These are phyloP conservation scores for Alternaria angustiovoidea DNA, from an alignment of 2,329 filamentous ascomycete species.

Conservation along the genomic window DNA sequence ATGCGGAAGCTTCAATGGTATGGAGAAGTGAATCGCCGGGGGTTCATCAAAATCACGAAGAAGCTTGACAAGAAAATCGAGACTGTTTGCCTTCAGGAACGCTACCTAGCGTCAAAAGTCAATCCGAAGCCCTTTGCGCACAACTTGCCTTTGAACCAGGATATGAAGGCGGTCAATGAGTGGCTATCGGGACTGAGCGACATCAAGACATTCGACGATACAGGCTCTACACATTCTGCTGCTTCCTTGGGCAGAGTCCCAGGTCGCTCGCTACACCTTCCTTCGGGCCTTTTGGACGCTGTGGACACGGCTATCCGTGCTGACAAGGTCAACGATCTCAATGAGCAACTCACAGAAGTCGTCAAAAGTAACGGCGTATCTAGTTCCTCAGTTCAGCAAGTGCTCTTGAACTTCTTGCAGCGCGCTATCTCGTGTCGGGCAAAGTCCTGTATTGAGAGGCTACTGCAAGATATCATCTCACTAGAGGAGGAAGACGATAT, in stretches of 20 bases:
- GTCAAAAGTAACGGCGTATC: constrained; percentile 59
- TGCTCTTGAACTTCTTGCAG: constrained; percentile 84
- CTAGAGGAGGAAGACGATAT: constrained; percentile 91
- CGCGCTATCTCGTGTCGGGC: constrained; percentile 76
- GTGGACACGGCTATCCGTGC: constrained; percentile 76
- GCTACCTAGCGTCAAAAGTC: constrained; percentile 90
- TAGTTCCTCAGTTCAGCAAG: constrained; percentile 65
- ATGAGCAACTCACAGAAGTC: constrained; percentile 65
- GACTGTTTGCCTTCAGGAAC: constrained; percentile 76
- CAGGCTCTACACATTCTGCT: constrained; percentile 72
- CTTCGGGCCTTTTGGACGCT: constrained; percentile 72
- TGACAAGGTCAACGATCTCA: constrained; percentile 68
- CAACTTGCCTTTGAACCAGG: constrained; percentile 66
- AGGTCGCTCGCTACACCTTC: constrained; percentile 76
- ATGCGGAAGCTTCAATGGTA: constrained; percentile 96
- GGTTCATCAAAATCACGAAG: constrained; percentile 98
- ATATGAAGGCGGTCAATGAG: constrained; percentile 79
- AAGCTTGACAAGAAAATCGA: constrained; percentile 96
- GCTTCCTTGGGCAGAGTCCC: constrained; percentile 79
- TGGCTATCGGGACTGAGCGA: constrained; percentile 88
- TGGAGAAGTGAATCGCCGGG: constrained; percentile 92
- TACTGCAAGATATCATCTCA: constrained; percentile 73
- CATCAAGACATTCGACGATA: constrained; percentile 77
- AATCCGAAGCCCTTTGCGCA: constrained; percentile 88
- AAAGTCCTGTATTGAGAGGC: constrained; percentile 72